Conservation (phyloP, 2,329 filamentous ascomycete genomes). For the Botryotinia globosa region DNA sequence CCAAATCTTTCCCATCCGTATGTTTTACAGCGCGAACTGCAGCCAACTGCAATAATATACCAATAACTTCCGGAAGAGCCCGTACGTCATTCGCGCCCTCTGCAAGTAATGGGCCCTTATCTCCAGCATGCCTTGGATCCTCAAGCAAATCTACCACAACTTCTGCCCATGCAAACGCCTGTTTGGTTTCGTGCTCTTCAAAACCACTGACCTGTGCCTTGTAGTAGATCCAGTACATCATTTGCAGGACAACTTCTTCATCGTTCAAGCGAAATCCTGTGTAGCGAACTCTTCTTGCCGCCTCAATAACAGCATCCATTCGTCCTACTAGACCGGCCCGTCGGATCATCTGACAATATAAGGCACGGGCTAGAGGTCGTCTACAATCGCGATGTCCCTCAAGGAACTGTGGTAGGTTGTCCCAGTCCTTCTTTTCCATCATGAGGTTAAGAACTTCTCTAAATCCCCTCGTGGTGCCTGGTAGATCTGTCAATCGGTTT, state of each 20-base stretch:
- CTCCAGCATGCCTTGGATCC: constrained; percentile 31
- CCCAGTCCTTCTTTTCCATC: constrained; percentile 38
- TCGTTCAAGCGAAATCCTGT: constrained; percentile 35
- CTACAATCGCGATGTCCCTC: constrained; percentile 31
- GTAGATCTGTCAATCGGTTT: constrained; percentile 28
- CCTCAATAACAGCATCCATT: constrained; percentile 36
- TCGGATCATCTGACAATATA: constrained; percentile 24
- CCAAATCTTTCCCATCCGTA: constrained; percentile 41
- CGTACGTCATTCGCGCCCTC: constrained; percentile 38
- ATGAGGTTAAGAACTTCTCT: constrained; percentile 32
- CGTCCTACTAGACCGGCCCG: constrained; percentile 25
- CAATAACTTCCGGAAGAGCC: constrained; percentile 42
- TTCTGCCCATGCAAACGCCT: constrained; percentile 37
- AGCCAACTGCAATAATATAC: constrained; percentile 44
- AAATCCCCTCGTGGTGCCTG: constrained; percentile 23
- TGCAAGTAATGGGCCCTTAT: neutral
- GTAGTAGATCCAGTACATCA: constrained; percentile 29
- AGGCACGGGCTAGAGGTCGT: neutral
- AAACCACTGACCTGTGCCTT: constrained; percentile 31
- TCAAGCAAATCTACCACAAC: constrained; percentile 35
- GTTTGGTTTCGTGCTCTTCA: constrained; percentile 28
- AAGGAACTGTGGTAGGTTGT: constrained; percentile 37
- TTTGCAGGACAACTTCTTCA: constrained; percentile 21
- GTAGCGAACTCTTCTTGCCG: constrained; percentile 29
- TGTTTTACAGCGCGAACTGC: constrained; percentile 43